A percentile compares a stretch with the other conserved stretches of the same genome.
phyloP scores from a whole-genome alignment of 495 filamentous ascomycete species.

The Bombardia bombarda region DNA sequence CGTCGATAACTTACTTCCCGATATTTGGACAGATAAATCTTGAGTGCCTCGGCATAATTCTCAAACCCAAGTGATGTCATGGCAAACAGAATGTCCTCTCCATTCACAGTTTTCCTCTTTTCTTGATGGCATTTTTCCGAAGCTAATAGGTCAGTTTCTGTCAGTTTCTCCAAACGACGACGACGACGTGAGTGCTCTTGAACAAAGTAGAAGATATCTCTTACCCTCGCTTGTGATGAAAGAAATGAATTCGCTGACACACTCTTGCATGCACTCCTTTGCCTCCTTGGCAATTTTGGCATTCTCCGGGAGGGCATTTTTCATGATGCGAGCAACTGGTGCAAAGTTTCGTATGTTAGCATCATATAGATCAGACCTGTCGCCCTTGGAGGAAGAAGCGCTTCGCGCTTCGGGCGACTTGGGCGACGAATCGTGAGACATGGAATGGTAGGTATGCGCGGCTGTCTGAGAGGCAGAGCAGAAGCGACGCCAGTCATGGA shows the following conservation, averaged over 20 bases:
- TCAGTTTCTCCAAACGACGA: constrained; percentile 6
- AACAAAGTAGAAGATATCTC: constrained; percentile 15
- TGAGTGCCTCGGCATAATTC: constrained; percentile 95
- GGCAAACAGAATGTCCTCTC: constrained; percentile 95
- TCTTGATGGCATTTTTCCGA: constrained; percentile 99
- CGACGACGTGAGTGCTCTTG: constrained; percentile 9
- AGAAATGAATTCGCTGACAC: constrained; percentile 99
- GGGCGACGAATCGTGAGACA: constrained; percentile 48
- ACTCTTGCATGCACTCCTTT: constrained; percentile 99
- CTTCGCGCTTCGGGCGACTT: constrained; percentile 36
- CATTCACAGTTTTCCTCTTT: constrained; percentile 98
- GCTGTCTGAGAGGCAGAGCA: constrained; percentile 36
- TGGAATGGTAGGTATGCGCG: constrained; percentile 30
- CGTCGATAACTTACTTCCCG: constrained; percentile 69
- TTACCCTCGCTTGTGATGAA: constrained; percentile 98
- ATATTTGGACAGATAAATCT: constrained; percentile 97
- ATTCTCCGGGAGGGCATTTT: constrained; percentile 91
- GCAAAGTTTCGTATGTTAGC: constrained; percentile 87
- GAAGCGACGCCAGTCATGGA: constrained; percentile 36
- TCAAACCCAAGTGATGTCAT: constrained; percentile 99
- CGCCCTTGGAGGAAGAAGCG: constrained; percentile 29
- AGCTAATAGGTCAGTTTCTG: constrained; percentile 48
- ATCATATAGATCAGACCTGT: constrained; percentile 50
- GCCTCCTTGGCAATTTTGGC: constrained; percentile 99
- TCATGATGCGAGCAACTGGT: constrained; percentile 99